Evolutionary conservation across 352 stramenopile genomes (phyloP).

Genomic region (Pythium guiyangense): DNA sequence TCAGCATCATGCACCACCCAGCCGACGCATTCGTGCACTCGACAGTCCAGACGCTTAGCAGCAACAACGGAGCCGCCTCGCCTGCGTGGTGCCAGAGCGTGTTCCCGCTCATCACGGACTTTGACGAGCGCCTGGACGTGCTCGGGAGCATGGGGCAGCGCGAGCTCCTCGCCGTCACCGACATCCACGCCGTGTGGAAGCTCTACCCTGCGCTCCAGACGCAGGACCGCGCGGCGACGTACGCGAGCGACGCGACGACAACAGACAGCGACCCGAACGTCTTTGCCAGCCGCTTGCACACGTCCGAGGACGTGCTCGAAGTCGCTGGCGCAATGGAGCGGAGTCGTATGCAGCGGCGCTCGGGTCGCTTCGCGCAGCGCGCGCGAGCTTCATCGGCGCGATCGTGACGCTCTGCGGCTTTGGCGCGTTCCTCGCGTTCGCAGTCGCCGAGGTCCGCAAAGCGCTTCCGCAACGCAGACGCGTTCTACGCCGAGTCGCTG

Average conservation of each 20-base stretch:
- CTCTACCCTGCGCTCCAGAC: slow-evolving; percentile 61
- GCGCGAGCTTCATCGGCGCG: slow-evolving; percentile 61
- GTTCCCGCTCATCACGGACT: slow-evolving; percentile 52
- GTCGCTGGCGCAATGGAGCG: slow-evolving; percentile 1
- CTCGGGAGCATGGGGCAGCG: slow-evolving; percentile 73
- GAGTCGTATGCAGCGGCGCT: slow-evolving; percentile 1
- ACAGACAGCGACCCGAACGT: slow-evolving; percentile 15
- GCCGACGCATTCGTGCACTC: slow-evolving; percentile 63
- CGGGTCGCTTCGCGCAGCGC: slow-evolving; percentile 33
- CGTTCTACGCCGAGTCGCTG: slow-evolving; percentile 62
- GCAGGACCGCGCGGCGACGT: slow-evolving; percentile 28
- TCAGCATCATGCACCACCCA: slow-evolving; percentile 84
- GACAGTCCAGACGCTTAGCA: slow-evolving; percentile 4
- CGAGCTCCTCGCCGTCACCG: slow-evolving; percentile 56
- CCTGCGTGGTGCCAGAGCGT: slow-evolving; percentile 64
- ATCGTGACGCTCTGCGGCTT: slow-evolving; percentile 60
- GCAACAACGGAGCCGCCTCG: slow-evolving; percentile 1
- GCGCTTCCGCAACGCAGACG: slow-evolving; percentile 26
- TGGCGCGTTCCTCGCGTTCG: slow-evolving; percentile 34
- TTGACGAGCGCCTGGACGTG: slow-evolving; percentile 40
- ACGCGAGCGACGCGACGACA: slow-evolving; percentile 20
- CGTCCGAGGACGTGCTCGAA: slow-evolving; percentile 30
- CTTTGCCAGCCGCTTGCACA: slow-evolving; percentile 64
- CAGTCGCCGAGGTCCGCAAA: slow-evolving; percentile 29
- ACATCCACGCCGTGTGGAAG: slow-evolving; percentile 71